Evolutionary conservation across 768 basidiomycete genomes (phyloP), one percentile per base, ranked within the genome.

Genomic region (Lyophyllum atratum): DNA sequence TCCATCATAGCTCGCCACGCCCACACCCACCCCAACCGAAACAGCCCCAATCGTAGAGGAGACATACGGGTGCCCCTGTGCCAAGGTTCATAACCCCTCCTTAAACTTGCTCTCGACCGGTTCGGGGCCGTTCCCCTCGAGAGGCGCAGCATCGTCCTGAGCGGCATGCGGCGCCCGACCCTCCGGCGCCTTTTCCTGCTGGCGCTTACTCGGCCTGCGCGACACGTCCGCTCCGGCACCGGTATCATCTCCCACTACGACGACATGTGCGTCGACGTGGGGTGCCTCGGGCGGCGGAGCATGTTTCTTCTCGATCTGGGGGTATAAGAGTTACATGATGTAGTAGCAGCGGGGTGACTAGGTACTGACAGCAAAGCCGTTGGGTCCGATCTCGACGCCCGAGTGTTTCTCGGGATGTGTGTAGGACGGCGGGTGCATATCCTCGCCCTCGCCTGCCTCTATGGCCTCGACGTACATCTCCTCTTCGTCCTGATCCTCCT

Each of bases 131-230:
- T n/a, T n/a, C n/a, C n/a, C n/a, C n/a, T n/a, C 74, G 22, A 71
- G 66, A 7, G 47, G 53, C n/a, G 54, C 28, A 15, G 33, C 39
- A 33, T 39, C 49, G 24, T 9, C 59, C 48, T 61, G 33, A 5
- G 31, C 10, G 15, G 33, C 59, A 55, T 72, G 79, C 11, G 77
- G 79, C 10, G 59, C 42, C 19, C 78, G 77, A 6, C 82, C 83
- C 65, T 86, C 87, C 0, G 89, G 86, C 10, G 89, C 86, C 72
- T 90, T 90, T 68, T 89, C 90, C 71, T 84, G 80, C 65, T 83
- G 85, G 45, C 90, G 82, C 63, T 80, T 76, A 65, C 83, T 87
- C 22, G 79, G 74, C 48, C 77, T 72, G 40, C 80, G 75, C 19
- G 75, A 67, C 44, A 78, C 60, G 29, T 65, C 72, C 14, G 70